These are phyloP conservation scores for Wickerhamiella lipophila DNA, from an alignment of 805 yeast genomes.

Conservation along the genomic window DNA sequence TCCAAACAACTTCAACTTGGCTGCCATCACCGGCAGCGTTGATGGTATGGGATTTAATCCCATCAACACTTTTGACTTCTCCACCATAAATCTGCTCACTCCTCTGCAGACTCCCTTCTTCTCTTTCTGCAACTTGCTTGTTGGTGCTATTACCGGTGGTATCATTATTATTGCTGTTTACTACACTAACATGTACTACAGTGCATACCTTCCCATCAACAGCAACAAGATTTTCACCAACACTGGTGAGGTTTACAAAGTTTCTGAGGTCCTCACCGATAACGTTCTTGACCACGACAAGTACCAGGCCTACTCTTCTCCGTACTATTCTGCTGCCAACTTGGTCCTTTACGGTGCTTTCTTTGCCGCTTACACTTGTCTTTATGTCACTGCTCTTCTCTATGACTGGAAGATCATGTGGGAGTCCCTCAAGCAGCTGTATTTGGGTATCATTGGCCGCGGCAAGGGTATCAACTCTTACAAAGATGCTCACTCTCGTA, in stretches of 20 bases:
- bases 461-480: conserved; percentile 17
- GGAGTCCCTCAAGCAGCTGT: conserved; percentile 22
- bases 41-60: conserved; percentile 37
- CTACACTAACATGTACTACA: conserved; percentile 34
- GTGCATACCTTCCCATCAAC: conserved; percentile 33
- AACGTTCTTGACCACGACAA: conserved; percentile 33
- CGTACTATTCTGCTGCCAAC: conserved; percentile 45
- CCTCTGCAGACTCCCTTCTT: conserved; percentile 31
- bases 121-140: conserved; percentile 25
- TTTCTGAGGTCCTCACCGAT: conserved; percentile 33
- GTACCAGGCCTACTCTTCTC: conserved; percentile 42
- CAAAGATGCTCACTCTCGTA: conserved; percentile 34
- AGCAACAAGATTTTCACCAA: conserved; percentile 40
- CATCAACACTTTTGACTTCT: conserved; percentile 35
- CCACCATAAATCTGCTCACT: conserved; percentile 34
- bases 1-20: conserved; percentile 42
- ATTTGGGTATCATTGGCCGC: conserved; percentile 8
- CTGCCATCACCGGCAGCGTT: conserved; percentile 51
- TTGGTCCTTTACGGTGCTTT: conserved; percentile 40
- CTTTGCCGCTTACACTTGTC: conserved; percentile 41
- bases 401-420: conserved; percentile 32
- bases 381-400: conserved; percentile 36
- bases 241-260: conserved; percentile 35
- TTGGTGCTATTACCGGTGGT: conserved; percentile 27
- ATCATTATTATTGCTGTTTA: conserved; percentile 28